These are phyloP conservation scores for Cydonia oblonga DNA, from an alignment of 331 rosid species.

Conservation along the genomic window DNA sequence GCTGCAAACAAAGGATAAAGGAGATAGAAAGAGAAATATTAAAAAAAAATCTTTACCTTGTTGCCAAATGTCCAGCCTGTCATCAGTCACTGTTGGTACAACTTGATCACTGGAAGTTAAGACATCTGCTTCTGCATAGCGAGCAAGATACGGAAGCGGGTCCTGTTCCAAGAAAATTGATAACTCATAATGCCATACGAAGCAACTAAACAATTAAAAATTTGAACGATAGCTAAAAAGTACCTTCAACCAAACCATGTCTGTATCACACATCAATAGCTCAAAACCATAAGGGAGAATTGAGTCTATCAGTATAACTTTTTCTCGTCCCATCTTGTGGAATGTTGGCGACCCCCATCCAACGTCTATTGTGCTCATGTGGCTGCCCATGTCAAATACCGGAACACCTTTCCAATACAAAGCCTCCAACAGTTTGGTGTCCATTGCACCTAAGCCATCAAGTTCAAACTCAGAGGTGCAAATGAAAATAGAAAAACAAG, in stretches of 20 bases:
- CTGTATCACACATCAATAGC: slow-evolving; percentile 96
- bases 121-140: slow-evolving; percentile 85
- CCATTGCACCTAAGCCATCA: slow-evolving; percentile 84
- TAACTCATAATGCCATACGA: no score
- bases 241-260: slow-evolving; percentile 99
- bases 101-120: slow-evolving; percentile 95
- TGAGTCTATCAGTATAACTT: slow-evolving; percentile 72
- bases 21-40: not conserved
- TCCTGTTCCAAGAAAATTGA: slow-evolving; percentile 49
- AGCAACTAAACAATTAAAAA: not conserved
- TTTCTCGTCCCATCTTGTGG: slow-evolving; percentile 98
- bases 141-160: slow-evolving; percentile 93
- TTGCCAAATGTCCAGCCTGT: slow-evolving; percentile 69
- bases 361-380: slow-evolving; percentile 89
- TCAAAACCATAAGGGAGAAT: slow-evolving; percentile 75
- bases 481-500: not conserved
- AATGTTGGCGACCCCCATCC: slow-evolving; percentile 99
- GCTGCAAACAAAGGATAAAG: not conserved
- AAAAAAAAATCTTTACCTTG: slow-evolving; percentile 46
- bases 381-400: slow-evolving; percentile 96
- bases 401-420: slow-evolving; percentile 93
- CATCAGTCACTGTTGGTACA: slow-evolving; percentile 82
- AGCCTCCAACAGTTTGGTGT: slow-evolving; percentile 79
- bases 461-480: slow-evolving; percentile 13
- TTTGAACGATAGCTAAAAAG: not conserved